Evolutionary conservation across 2,329 filamentous ascomycete genomes (phyloP), one percentile per base, ranked within the genome.

Genomic region (Podosphaera fusca): DNA sequence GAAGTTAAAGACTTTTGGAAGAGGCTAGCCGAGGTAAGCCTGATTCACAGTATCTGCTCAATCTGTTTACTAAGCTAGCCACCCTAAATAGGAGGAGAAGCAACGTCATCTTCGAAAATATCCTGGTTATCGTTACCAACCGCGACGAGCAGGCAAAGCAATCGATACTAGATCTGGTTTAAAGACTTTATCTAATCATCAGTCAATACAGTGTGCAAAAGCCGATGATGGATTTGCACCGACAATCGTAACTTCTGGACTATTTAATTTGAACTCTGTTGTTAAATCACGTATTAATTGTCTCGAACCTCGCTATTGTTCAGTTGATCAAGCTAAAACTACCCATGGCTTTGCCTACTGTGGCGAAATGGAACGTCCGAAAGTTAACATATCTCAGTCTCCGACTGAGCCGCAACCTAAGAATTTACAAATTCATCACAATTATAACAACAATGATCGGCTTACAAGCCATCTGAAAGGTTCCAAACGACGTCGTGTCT

Each of bases 61-160:
- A 14, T 38, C 10, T 31, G 3, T 53, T 33, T 52, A 33, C 50
- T 56, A 46, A 60, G 30, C 21, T 34, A 45, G 31, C 29, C 30
- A 57, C 56, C 10, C 56, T 30, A 54, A 56, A 47, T 63, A 84
- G 80, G 79, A 95, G 71, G 92, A 96, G 69, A 96, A 96, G 73
- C 74, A 81, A 60, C 83, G 85, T 21, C 92, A 98, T 69, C 83
- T 87, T 65, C 81, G 82, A 61, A 85, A 89, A 70, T 95, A 95
- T 68, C 92, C 92, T 2, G 84, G 87, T 62, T 98, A 98, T 70
- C 82, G 88, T 61, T 98, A 96, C 67, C 87, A 95, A 68, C 92
- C 92, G 40, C 64, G 66, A 58, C 62, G 67, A 59, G 61, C 66
- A 52, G 65, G 66, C 7, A 67, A 65, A 57, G 14, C 60, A 47